Percentiles rank a stretch among this genome's conserved stretches.
These are phyloP conservation scores for Dinochytrium kinnereticum DNA, from an alignment of 371 early-diverging fungal species.

Conservation along the genomic window DNA sequence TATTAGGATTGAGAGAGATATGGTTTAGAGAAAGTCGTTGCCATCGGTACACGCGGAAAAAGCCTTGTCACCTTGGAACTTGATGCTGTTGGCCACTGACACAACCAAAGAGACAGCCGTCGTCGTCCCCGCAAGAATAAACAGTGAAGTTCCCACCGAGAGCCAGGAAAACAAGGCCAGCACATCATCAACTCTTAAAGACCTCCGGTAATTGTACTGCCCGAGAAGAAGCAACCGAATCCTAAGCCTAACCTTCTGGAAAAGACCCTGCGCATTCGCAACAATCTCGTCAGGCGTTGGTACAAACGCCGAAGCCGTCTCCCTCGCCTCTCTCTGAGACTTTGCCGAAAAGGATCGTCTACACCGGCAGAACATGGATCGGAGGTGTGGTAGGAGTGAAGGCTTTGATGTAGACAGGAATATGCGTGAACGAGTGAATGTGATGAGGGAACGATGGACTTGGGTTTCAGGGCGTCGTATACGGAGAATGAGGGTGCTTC, in stretches of 20 bases:
- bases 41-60: too few species aligned
- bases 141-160: constrained; percentile 76
- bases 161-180: constrained; percentile 91
- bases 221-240: constrained; percentile 51
- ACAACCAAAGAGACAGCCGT: constrained; percentile 85
- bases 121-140: constrained; percentile 88
- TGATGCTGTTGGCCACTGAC: constrained; percentile 81
- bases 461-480: too few species aligned
- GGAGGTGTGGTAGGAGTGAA: not conserved
- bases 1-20: too few species aligned
- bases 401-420: too few species aligned
- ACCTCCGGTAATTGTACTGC: constrained; percentile 24
- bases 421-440: not conserved
- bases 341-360: too few species aligned
- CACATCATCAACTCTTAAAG: constrained; percentile 75
- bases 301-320: constrained; percentile 22
- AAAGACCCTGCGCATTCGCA: constrained; percentile 32
- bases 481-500: too few species aligned
- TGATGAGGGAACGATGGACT: not conserved
- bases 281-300: constrained; percentile 21
- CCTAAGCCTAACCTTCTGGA: constrained; percentile 41
- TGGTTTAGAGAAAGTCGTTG: too few species aligned
- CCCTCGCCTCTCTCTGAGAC: not conserved
- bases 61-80: constrained; percentile 76
- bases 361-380: not conserved